Percentiles rank a stretch among this genome's conserved stretches.
phyloP scores from a whole-genome alignment of 2,329 filamentous ascomycete genomes.

The Talaromyces funiculosus region DNA sequence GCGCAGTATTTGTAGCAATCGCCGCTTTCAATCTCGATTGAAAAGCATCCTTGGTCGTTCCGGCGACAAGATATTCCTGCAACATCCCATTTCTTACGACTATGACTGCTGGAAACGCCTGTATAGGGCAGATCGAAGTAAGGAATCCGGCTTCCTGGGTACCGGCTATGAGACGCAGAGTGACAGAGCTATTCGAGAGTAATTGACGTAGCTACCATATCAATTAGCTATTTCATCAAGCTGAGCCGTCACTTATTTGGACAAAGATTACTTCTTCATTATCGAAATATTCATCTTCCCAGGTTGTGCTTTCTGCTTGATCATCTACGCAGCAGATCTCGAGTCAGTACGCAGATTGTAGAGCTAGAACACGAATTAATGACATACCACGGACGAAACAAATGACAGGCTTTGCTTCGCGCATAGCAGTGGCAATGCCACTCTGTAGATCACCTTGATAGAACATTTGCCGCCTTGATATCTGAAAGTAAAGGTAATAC shows the following conservation, averaged over 20 bases:
- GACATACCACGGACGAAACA: conserved; percentile 74
- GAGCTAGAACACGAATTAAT: conserved; percentile 7
- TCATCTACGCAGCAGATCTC: conserved; percentile 50
- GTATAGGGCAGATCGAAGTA: conserved; percentile 74
- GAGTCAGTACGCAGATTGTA: conserved; percentile 15
- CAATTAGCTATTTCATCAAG: conserved; percentile 10
- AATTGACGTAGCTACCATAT: conserved; percentile 48
- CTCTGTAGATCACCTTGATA: conserved; percentile 73
- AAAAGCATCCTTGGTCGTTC: conserved; percentile 62
- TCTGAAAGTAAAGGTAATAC: too few relatives aligned
- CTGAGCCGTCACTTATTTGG: background rate
- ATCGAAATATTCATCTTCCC: conserved; percentile 63
- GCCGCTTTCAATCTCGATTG: conserved; percentile 46
- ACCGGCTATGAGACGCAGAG: conserved; percentile 64
- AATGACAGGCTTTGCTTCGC: conserved; percentile 68
- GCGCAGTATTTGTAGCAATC: conserved; percentile 30
- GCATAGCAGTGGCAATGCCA: conserved; percentile 70
- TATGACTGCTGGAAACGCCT: conserved; percentile 69
- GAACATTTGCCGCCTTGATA: conserved; percentile 66
- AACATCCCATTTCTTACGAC: conserved; percentile 74
- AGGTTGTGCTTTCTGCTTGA: conserved; percentile 60
- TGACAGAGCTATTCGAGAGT: conserved; percentile 59
- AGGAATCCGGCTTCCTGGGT: conserved; percentile 78
- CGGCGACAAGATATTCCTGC: conserved; percentile 67
- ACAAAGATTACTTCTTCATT: conserved; percentile 37